Evolutionary conservation across 192 early-diverging fungal species (phyloP), one percentile per base, ranked within the genome.

Genomic region (Gryganskiella cystojenkinii): DNA sequence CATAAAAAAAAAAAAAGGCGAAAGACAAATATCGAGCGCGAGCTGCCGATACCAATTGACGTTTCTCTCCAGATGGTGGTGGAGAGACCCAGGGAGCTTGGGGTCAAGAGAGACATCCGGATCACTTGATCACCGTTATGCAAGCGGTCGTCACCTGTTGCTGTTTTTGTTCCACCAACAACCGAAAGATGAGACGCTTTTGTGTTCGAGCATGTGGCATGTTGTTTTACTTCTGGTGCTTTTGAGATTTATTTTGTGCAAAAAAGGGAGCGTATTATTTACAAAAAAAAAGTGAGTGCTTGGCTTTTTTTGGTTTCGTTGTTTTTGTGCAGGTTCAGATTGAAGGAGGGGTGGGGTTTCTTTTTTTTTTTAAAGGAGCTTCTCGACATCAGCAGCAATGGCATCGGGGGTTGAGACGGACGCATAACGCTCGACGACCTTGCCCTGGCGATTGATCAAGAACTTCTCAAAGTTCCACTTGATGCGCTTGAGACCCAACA

Each of bases 381-480:
- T 82, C 62, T 88, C 82, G 42, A 95, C 83, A 19, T 85, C 90
- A 2, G 53, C 35, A n/a, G 72, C 87, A 28, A 95, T 87, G 9
- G 65, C 62, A 51, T 84, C 75, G 17, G 94, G 94, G 31, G 85
- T 79, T 2, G 86, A 81, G 45, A 81, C 85, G 6, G 92, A 89
- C n/a, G 86, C 66, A 72, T 86, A 94, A 50, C 92, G 87, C 52
- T 87, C 71, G 46, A 85, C 71, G 22, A 93, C 92, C 19, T 83
- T 81, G 37, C 93, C 93, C 9, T 90, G 67, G 47, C 80, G 82
- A 61, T 86, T 84, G 43, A 95, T 79, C 64, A 95, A 78, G 70
- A 95, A 95, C 84, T 95, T 95, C 71, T 91, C 90, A 86, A 95
- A 93, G 76, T 95, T 95, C 91, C 92, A 94, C 84, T 92, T 94